phyloP scores from a whole-genome alignment of 1,284 basidiomycete species.

The Wolfiporia cocos region DNA sequence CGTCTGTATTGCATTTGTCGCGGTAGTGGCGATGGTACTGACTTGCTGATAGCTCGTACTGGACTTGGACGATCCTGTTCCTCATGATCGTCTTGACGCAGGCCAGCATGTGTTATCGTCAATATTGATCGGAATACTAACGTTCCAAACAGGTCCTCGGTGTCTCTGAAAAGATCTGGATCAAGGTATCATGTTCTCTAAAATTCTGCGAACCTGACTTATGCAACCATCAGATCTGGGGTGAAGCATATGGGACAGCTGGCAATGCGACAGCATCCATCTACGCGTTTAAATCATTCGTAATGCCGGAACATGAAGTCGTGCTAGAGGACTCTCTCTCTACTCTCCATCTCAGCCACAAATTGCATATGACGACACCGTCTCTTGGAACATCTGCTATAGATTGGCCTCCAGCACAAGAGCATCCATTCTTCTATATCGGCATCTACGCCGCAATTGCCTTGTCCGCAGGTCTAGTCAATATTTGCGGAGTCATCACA shows the following conservation, averaged over 20 bases:
- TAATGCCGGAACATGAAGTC: slow-evolving; percentile 26
- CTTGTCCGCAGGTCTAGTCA: slow-evolving; percentile 38
- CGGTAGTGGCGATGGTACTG: background rate
- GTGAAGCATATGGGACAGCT: slow-evolving; percentile 43
- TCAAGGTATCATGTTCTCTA: slow-evolving; percentile 42
- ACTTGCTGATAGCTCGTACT: slow-evolving; percentile 43
- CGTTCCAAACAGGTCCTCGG: slow-evolving; percentile 29
- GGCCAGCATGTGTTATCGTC: slow-evolving; percentile 9
- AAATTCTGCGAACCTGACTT: background rate
- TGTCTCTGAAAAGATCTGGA: slow-evolving; percentile 66
- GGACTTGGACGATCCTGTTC: slow-evolving; percentile 50
- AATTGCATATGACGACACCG: slow-evolving; percentile 13
- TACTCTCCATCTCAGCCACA: slow-evolving; percentile 29
- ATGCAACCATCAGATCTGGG: slow-evolving; percentile 42
- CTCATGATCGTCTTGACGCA: slow-evolving; percentile 47
- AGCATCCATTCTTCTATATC: slow-evolving; percentile 60
- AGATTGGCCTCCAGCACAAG: slow-evolving; percentile 38
- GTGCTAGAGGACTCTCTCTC: slow-evolving; percentile 33
- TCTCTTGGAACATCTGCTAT: slow-evolving; percentile 28
- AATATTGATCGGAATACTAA: background rate
- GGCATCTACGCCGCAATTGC: slow-evolving; percentile 56
- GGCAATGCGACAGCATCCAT: slow-evolving; percentile 8
- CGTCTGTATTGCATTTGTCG: slow-evolving; percentile 29
- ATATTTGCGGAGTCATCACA: slow-evolving; percentile 37
- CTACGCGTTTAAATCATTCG: slow-evolving; percentile 25